Evolutionary conservation across 495 filamentous ascomycete genomes (phyloP).

Genomic region (Polyplosphaeria fusca): DNA sequence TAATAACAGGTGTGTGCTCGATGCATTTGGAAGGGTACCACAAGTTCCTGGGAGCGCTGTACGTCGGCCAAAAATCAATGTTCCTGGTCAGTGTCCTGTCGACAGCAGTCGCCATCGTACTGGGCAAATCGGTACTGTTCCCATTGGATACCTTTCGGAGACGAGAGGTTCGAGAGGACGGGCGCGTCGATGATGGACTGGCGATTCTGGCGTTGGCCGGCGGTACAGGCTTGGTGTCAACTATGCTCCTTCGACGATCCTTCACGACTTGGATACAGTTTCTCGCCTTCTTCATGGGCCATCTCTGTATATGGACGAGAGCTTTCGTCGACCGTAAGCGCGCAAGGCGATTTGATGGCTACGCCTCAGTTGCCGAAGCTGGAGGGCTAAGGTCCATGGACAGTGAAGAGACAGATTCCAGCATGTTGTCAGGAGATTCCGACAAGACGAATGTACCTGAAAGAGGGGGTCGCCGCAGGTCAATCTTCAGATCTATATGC

Average conservation of each 20-base stretch:
- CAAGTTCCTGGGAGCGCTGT: background rate
- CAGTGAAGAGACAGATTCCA: background rate
- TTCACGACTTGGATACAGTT: slow-evolving; percentile 9
- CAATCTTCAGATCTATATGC: background rate
- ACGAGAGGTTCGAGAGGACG: background rate
- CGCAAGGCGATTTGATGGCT: no score
- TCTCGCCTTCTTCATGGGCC: background rate
- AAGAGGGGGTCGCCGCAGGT: background rate
- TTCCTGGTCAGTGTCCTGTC: background rate
- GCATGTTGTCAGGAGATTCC: background rate
- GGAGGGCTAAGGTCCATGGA: background rate
- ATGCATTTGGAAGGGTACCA: background rate
- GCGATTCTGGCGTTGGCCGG: slow-evolving; percentile 3
- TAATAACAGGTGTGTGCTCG: background rate
- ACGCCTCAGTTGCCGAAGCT: no score
- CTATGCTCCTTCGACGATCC: slow-evolving; percentile 4
- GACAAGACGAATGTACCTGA: background rate
- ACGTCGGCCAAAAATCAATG: background rate
- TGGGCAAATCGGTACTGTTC: slow-evolving; percentile 3
- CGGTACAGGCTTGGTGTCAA: background rate
- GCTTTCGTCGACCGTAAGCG: no score
- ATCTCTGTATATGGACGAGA: no score
- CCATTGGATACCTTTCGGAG: background rate
- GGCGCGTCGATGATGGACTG: background rate
- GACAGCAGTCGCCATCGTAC: background rate